Evolutionary conservation across 2,329 filamentous ascomycete genomes (phyloP), one percentile per base, ranked within the genome.

Genomic region (Cladosporium sp.): DNA sequence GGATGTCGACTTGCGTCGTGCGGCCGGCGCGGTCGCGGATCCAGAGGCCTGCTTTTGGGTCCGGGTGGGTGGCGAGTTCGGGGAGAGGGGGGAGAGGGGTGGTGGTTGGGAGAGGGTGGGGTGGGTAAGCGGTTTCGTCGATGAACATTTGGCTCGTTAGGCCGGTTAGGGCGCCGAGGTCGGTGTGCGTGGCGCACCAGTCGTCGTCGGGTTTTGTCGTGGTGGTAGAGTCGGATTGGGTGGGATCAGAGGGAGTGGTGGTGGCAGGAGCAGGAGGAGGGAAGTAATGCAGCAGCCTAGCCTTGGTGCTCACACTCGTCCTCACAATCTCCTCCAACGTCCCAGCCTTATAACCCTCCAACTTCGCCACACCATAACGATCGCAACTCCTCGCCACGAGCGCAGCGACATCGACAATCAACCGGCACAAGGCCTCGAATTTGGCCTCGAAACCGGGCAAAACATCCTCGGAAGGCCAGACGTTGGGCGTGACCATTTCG

Each of bases 101-200:
- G 38, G 55, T 61, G 7, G 55, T 59, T 36, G 57, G 40, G 64
- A 12, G 9, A 20, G 19, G 53, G 16, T 49, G 47, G 36, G 70
- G 68, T 5, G 64, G 53, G 22, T 72, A 61, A 8, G 64, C 65
- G 0, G 71, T 70, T 71, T 97, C 92, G 63, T 97, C 89, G 55
- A 97, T 78, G 68, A 95, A 97, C 90, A 97, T 95, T 58, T 92
- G 91, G 2, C 86, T 92, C 0, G 93, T 98, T 29, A 98, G 77
- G 12, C 91, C 92, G 0, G 93, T 98, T 27, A 98, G 77, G 65
- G 92, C 97, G 38, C 93, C 90, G 62, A 96, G 90, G 68, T 97
- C 92, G 50, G 93, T 75, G 66, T 93, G 87, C 1, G 86, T 89
- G 7, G 90, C 88, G 68, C 92, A 98, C 93, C 93, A 98, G 70